Base-by-base conservation (phyloP, 441 rosid species). In the Manihot esculenta region DNA sequence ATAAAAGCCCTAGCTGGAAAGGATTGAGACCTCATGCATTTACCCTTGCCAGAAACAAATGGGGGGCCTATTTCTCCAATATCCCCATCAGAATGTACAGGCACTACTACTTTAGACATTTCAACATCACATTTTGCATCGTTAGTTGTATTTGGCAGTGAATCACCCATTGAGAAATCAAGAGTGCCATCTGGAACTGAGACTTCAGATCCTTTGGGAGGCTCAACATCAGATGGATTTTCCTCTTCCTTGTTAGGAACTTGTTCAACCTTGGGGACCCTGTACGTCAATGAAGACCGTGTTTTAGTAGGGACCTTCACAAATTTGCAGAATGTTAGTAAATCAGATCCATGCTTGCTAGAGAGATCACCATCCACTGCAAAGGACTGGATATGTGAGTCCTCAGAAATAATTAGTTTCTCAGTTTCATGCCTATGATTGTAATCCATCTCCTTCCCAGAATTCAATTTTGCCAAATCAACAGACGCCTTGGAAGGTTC, bases 221-320 rank as follows among this genome's bases (percentile, higher is more conserved):
- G 73, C 76, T 63, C 85, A 66, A 76, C 70, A 76, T 76, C 84
- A 73, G 72, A 83, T 69, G 66, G 53, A 33, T 68, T 80, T 74
- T 74, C 88, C 72, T 72, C 87, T 66, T 74, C 88, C 48, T 77
- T 78, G 42, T 55, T 78, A 50, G 78, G 74, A 81, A 82, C 72
- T 35, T 71, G 55, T 50, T 82, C 81, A 69, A 62, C 78, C 82
- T 84, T 90, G 64, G 79, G 45, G 55, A 64, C 78, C 77, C 83
- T 89, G 42, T 55, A 74, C 42, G 83, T 78, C 80, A 90, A 75
- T 68, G 96, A 84, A 74, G 99, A 89, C 56, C 98, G 97, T 8
- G 79, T 88, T 83, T 78, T 94, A 23, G 96, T 94, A 56, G 97
- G 96, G 72, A 94, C 83, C 78, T 94, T 94, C 67, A 82, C 83